Conservation (phyloP, 768 basidiomycete species). For the Rhodosporidiobolus odoratus region DNA sequence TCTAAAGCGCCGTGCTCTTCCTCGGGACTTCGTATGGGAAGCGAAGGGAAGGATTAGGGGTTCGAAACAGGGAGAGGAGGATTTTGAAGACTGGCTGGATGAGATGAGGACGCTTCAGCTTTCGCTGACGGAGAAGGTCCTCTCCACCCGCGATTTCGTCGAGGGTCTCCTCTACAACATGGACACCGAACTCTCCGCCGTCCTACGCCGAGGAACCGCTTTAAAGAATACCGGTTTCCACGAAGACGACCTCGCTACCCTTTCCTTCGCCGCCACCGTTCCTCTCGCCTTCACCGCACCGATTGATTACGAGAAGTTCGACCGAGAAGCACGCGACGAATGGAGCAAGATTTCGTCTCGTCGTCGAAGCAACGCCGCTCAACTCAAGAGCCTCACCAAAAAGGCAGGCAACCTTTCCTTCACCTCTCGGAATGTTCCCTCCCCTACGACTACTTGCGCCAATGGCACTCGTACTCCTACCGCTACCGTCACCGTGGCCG, state of each 20-base stretch:
- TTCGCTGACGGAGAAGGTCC: not conserved
- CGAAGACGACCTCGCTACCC: not conserved
- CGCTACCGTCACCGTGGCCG: not conserved
- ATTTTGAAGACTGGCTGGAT: not conserved
- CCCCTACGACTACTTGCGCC: too few species aligned
- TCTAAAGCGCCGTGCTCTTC: not conserved
- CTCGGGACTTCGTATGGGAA: constrained; percentile 9
- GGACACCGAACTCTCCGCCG: not conserved
- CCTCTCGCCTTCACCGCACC: not conserved
- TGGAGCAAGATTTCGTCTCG: not conserved
- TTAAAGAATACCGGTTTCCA: not conserved
- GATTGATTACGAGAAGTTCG: not conserved
- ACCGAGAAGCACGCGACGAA: not conserved
- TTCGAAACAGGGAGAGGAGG: not conserved
- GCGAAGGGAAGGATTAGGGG: not conserved
- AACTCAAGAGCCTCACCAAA: too few species aligned
- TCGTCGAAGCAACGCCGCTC: not conserved
- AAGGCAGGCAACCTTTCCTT: too few species aligned
- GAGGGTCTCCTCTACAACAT: constrained; percentile 8
- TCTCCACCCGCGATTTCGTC: not conserved
- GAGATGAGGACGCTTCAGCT: not conserved
- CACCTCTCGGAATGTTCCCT: too few species aligned
- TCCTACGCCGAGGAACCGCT: not conserved
- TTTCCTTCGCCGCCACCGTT: not conserved
- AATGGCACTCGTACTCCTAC: not conserved